phyloP scores from a whole-genome alignment of 164 flowering plant species.

The Warburgia ugandensis region DNA sequence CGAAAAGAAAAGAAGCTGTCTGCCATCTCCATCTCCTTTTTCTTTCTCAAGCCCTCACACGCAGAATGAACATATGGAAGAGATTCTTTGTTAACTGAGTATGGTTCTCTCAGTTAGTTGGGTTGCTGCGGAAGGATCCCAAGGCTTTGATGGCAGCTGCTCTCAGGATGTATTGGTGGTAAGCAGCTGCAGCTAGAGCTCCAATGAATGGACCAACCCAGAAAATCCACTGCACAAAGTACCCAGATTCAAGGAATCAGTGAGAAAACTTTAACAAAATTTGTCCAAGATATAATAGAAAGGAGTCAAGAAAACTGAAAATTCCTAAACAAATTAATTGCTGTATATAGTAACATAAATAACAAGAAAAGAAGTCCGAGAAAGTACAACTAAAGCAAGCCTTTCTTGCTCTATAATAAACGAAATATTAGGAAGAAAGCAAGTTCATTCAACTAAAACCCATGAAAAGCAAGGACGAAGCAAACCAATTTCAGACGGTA shows the following conservation, averaged over 20 bases:
- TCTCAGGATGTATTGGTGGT: constrained; percentile 70
- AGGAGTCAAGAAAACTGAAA: background rate
- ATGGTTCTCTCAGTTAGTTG: constrained; percentile 1
- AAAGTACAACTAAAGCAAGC: no score
- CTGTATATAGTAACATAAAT: background rate
- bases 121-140: constrained; percentile 77
- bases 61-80: no score
- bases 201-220: constrained; percentile 83
- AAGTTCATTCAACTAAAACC: no score
- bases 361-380: background rate
- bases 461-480: no score
- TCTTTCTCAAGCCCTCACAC: no score
- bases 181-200: constrained; percentile 66
- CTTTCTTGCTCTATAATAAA: no score
- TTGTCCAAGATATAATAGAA: background rate
- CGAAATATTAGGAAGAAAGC: no score
- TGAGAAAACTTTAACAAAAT: background rate
- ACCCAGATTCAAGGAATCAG: constrained; percentile 1
- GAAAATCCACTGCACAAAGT: constrained; percentile 56
- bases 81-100: no score
- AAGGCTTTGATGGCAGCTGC: constrained; percentile 74
- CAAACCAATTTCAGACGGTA: no score
- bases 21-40: no score
- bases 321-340: background rate
- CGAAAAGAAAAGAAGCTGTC: no score